phyloP scores from a whole-genome alignment of 2,329 filamentous ascomycete species.

The Dothidotthia symphoricarpi region DNA sequence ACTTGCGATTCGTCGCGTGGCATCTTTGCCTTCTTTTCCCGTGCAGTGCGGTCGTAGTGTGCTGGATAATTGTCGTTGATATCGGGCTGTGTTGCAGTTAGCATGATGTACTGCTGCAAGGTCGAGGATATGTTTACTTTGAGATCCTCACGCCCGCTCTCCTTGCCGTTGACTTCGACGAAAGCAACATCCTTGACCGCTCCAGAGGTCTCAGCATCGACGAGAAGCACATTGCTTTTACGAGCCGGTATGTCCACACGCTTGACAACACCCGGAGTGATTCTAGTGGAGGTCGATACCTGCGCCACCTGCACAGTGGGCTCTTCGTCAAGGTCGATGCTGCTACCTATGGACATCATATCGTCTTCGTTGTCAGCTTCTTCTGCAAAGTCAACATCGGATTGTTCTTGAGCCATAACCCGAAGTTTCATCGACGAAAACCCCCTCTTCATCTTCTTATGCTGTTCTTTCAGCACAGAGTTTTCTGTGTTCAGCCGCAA shows the following conservation, averaged over 20 bases:
- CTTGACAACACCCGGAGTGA: slow-evolving; percentile 21
- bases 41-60: slow-evolving; percentile 2
- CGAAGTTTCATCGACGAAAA: not conserved
- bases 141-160: not conserved
- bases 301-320: slow-evolving; percentile 16
- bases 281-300: slow-evolving; percentile 8
- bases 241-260: slow-evolving; percentile 19
- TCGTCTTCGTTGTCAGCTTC: slow-evolving; percentile 12
- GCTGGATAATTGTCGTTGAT: not conserved
- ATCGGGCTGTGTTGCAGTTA: not conserved
- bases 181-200: not conserved
- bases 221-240: not conserved
- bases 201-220: not conserved
- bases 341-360: slow-evolving; percentile 12
- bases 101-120: too few relatives aligned
- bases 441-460: slow-evolving; percentile 13
- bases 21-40: slow-evolving; percentile 10
- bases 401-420: too few relatives aligned
- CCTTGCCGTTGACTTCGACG: slow-evolving; percentile 3
- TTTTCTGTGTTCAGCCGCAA: slow-evolving; percentile 10
- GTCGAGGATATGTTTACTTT: too few relatives aligned
- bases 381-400: not conserved
- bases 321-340: slow-evolving; percentile 22
- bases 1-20: slow-evolving; percentile 11
- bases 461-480: slow-evolving; percentile 7